Evolutionary conservation across 2,329 filamentous ascomycete genomes (phyloP), one percentile per base, ranked within the genome.

Genomic region (Macrophomina phaseolina): DNA sequence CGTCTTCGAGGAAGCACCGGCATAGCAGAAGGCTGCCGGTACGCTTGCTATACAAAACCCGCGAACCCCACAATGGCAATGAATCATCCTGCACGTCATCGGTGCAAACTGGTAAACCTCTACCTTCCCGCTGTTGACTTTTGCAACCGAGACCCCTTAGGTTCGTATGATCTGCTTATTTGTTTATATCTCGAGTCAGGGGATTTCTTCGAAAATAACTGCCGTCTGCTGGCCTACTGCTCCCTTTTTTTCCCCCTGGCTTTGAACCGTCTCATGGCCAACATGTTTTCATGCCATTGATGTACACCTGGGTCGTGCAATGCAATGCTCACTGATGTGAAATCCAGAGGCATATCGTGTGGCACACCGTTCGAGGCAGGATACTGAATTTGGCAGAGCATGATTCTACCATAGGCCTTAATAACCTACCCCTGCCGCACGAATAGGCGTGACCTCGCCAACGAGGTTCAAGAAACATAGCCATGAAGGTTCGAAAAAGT

Each of bases 191-290:
- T 82, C 83, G 66, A 83, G 82, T 5, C 80, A 82, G 2, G 85
- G 87, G 64, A 74, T 86, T 12, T 77, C 79, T 18, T 84, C 82
- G 9, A 87, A 87, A 70, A 80, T 87, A 1, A 74, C 84, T 11
- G 82, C 82, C 1, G 85, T 87, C 70, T 88, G 86, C 85, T 84
- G 81, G 72, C 86, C 85, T 0, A 84, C 83, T 3, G 85, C 85
- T 65, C 82, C 82, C 0, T 87, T 87, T 69, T 84, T 87, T 0
- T 80, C 80, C 1, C 76, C 1, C 76, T 86, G 0, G 83, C 81
- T 0, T 79, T 86, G 2, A 85, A 87, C 67, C 86, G 87, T 75
- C 84, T 86, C 51, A 80, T 87, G 16, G 85, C 85, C 30, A 87
- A 87, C 68, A 86, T 86, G 84, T 85, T 83, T 42, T 84, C 85